Percentiles rank a stretch among this genome's conserved stretches.
Evolutionary conservation across 2,329 filamentous ascomycete species (phyloP).

Genomic region (Neofusicoccum ribis): DNA sequence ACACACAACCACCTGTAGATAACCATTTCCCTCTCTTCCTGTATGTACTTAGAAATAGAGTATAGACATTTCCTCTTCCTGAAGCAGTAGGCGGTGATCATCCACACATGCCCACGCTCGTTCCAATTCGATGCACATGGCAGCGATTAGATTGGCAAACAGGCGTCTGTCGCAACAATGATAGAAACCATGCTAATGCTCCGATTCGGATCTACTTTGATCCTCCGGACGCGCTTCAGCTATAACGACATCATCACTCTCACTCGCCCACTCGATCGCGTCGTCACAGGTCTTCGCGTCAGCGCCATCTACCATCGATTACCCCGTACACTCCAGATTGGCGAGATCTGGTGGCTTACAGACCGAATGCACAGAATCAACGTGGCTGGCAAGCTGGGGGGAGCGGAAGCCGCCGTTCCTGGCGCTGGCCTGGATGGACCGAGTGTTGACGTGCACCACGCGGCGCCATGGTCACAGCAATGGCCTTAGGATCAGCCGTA

Average conservation of each 20-base stretch:
- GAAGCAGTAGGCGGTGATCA: too few species aligned
- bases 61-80: too few species aligned
- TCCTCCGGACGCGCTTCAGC: neutral
- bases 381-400: neutral
- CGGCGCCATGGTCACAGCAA: neutral
- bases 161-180: too few species aligned
- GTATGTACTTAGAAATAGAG: too few species aligned
- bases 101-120: too few species aligned
- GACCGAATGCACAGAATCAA: neutral
- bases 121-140: too few species aligned
- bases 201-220: too few species aligned
- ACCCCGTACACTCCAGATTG: neutral
- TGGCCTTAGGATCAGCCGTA: neutral
- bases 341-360: slow-evolving; percentile 16
- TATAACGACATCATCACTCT: neutral
- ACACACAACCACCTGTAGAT: too few species aligned
- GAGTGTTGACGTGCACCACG: slow-evolving; percentile 14
- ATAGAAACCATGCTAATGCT: too few species aligned
- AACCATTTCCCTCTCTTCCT: too few species aligned
- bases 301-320: neutral
- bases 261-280: neutral
- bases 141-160: too few species aligned
- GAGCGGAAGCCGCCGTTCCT: neutral
- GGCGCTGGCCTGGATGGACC: slow-evolving; percentile 2
- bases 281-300: slow-evolving; percentile 1